Percentiles rank a stretch among this genome's conserved stretches.
Conservation (phyloP, 1,139 yeast genomes). For the Candida gigantensis region DNA sequence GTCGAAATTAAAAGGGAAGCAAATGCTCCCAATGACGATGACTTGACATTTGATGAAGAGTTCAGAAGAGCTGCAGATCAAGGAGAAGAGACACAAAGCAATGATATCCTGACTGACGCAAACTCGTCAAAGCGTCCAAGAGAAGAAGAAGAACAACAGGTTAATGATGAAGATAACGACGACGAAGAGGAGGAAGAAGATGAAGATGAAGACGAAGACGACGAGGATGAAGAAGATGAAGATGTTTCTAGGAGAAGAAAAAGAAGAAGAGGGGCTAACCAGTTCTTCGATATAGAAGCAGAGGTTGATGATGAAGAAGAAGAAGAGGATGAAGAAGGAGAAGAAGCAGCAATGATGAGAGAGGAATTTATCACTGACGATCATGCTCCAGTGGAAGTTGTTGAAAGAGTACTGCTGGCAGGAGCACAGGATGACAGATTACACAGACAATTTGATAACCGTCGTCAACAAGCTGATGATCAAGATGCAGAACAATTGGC, state of each 20-base stretch:
- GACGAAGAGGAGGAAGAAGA: slow-evolving; percentile 43
- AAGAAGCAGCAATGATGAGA: slow-evolving; percentile 82
- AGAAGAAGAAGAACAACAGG: slow-evolving; percentile 9
- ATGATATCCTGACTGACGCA: background rate
- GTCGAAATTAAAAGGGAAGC: slow-evolving; percentile 2
- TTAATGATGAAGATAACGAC: slow-evolving; percentile 4
- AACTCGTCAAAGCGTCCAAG: slow-evolving; percentile 4
- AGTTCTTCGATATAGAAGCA: slow-evolving; percentile 97
- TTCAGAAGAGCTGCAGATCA: slow-evolving; percentile 15
- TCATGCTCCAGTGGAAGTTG: slow-evolving; percentile 48
- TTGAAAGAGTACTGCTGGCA: slow-evolving; percentile 44
- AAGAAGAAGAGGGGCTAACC: slow-evolving; percentile 75
- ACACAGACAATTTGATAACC: slow-evolving; percentile 89
- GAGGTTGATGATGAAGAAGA: slow-evolving; percentile 99
- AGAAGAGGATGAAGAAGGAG: slow-evolving; percentile 84
- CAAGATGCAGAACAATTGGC: slow-evolving; percentile 96
- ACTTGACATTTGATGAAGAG: slow-evolving; percentile 17
- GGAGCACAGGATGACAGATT: slow-evolving; percentile 57
- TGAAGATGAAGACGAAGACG: slow-evolving; percentile 64
- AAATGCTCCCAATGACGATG: slow-evolving; percentile 9
- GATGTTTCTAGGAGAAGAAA: slow-evolving; percentile 47
- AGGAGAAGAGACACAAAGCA: slow-evolving; percentile 6
- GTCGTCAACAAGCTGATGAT: slow-evolving; percentile 86
- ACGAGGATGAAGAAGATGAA: slow-evolving; percentile 54
- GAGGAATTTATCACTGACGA: slow-evolving; percentile 84